Conservation (phyloP, 495 filamentous ascomycete species). For the Talaromyces liani region DNA sequence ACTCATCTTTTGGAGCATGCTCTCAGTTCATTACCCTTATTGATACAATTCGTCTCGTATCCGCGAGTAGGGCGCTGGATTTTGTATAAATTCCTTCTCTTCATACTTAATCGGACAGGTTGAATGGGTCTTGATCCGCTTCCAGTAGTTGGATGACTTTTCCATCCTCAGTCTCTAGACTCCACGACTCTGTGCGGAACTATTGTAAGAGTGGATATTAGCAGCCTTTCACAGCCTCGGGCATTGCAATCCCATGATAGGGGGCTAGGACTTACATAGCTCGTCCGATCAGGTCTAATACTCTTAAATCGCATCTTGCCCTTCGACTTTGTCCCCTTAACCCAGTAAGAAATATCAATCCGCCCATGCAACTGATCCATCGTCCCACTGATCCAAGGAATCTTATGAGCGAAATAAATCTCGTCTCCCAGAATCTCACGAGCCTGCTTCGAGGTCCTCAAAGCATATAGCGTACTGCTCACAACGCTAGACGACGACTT, state of each 20-base stretch:
- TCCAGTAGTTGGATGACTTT: constrained; percentile 59
- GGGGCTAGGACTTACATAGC: constrained; percentile 45
- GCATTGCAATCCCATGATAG: not conserved
- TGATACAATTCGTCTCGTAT: not conserved
- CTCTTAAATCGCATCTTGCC: constrained; percentile 80
- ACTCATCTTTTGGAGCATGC: constrained; percentile 2
- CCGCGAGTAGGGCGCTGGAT: not conserved
- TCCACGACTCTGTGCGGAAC: constrained; percentile 76
- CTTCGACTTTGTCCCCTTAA: constrained; percentile 68
- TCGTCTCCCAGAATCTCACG: constrained; percentile 78
- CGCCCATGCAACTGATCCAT: constrained; percentile 91
- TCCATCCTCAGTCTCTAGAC: constrained; percentile 59
- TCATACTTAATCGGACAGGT: constrained; percentile 20
- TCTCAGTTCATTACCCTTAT: constrained; percentile 1
- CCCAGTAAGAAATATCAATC: constrained; percentile 81
- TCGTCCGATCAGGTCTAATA: constrained; percentile 62
- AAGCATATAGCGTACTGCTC: constrained; percentile 76
- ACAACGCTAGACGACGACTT: constrained; percentile 79
- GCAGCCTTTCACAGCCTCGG: not conserved
- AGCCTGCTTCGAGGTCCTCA: constrained; percentile 70
- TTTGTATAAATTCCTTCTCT: not conserved
- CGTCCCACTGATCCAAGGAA: constrained; percentile 89
- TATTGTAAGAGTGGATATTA: constrained; percentile 13
- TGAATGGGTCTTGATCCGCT: constrained; percentile 52
- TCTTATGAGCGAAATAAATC: constrained; percentile 80